phyloP scores from a whole-genome alignment of 2,329 filamentous ascomycete species.

The Verticillium nonalfalfae region DNA sequence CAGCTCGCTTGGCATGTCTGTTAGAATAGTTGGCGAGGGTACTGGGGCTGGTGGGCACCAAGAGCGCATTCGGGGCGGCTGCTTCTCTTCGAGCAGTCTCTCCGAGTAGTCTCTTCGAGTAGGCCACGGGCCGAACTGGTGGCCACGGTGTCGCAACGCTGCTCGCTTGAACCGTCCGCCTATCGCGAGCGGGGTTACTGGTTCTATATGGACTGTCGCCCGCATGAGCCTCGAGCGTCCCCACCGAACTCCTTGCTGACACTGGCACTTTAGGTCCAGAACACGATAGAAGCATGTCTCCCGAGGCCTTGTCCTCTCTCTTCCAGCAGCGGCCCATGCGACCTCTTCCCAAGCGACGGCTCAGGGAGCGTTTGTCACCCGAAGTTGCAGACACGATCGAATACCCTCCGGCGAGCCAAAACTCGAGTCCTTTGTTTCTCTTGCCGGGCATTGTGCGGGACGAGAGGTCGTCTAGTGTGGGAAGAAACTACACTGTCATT shows the following conservation, averaged over 20 bases:
- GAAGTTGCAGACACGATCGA: slow-evolving; percentile 77
- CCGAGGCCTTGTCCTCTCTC: slow-evolving; percentile 72
- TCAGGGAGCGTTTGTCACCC: slow-evolving; percentile 81
- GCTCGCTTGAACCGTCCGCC: too few species aligned
- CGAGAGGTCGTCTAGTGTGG: slow-evolving; percentile 18
- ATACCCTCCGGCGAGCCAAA: slow-evolving; percentile 71
- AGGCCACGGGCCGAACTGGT: too few species aligned
- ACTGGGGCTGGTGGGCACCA: too few species aligned
- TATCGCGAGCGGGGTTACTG: too few species aligned
- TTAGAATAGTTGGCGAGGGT: too few species aligned
- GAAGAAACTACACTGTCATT: slow-evolving; percentile 2
- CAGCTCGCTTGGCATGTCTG: too few species aligned
- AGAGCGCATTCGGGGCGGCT: too few species aligned
- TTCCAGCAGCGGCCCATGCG: slow-evolving; percentile 90
- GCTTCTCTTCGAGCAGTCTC: too few species aligned
- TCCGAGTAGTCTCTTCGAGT: too few species aligned
- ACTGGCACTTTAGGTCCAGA: slow-evolving; percentile 25
- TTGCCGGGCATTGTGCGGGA: slow-evolving; percentile 38
- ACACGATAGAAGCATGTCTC: slow-evolving; percentile 49
- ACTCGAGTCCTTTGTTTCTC: slow-evolving; percentile 69
- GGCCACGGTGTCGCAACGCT: too few species aligned
- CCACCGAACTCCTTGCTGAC: neutral
- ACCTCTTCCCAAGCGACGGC: slow-evolving; percentile 80
- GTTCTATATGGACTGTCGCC: too few species aligned
- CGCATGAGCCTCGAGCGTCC: too few species aligned